Percentiles rank a stretch among this genome's conserved stretches.
These are phyloP conservation scores for Papiliotrema terrestris DNA, from an alignment of 1,284 basidiomycete genomes.

Conservation along the genomic window DNA sequence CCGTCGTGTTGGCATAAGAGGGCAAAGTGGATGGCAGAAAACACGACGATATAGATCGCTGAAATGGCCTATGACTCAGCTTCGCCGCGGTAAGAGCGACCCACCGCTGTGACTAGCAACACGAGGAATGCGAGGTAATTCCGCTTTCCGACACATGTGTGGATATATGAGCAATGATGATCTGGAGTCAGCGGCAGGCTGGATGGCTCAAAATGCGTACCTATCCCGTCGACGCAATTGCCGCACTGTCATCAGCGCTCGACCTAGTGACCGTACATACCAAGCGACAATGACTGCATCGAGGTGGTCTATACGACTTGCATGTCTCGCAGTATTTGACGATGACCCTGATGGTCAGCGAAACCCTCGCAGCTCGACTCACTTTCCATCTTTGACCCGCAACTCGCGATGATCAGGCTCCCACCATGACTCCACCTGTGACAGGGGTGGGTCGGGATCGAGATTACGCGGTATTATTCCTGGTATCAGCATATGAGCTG, in stretches of 20 bases:
- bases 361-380: conserved; percentile 47
- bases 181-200: conserved; percentile 51
- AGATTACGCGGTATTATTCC: conserved; percentile 78
- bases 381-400: conserved; percentile 71
- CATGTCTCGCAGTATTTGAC: conserved; percentile 91
- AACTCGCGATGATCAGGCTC: conserved; percentile 75
- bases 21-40: conserved; percentile 74
- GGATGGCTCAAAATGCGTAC: conserved; percentile 9
- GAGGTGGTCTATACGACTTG: conserved; percentile 79
- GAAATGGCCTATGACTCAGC: conserved; percentile 57
- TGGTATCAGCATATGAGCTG: conserved; percentile 4
- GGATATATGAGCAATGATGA: conserved; percentile 92
- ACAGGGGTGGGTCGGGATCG: conserved; percentile 72
- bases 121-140: conserved; percentile 88
- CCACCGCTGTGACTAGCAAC: conserved; percentile 66
- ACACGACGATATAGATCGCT: conserved; percentile 70
- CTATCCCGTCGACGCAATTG: conserved; percentile 79
- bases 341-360: conserved; percentile 61
- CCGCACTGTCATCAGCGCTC: conserved; percentile 61
- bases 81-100: conserved; percentile 30
- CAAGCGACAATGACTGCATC: conserved; percentile 89
- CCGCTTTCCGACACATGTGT: conserved; percentile 85
- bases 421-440: conserved; percentile 58
- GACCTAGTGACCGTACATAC: conserved; percentile 50
- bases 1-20: conserved; percentile 59